phyloP scores from a whole-genome alignment of 768 basidiomycete species.

The Mycena galopus region DNA sequence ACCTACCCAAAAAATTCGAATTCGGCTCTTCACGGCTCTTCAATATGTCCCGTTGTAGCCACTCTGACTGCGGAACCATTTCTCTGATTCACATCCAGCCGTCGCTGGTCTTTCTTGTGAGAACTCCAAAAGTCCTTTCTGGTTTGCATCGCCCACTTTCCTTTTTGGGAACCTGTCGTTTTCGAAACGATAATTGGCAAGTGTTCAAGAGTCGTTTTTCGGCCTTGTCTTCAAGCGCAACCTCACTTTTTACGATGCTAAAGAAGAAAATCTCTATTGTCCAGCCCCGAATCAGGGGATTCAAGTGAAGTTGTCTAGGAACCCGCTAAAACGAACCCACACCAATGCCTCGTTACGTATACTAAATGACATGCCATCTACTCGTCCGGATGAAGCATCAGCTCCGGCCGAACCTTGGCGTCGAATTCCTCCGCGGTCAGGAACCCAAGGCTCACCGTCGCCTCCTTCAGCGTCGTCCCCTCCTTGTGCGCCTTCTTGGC shows the following conservation, averaged over 20 bases:
- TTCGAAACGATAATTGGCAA: background rate
- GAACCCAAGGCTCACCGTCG: slow-evolving; percentile 89
- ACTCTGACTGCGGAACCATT: background rate
- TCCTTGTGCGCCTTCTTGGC: slow-evolving; percentile 99
- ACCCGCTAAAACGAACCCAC: background rate
- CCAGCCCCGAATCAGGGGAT: slow-evolving; percentile 29
- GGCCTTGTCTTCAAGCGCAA: background rate
- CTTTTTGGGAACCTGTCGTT: background rate
- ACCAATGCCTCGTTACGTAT: background rate
- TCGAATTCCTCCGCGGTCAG: slow-evolving; percentile 94
- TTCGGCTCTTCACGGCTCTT: no score
- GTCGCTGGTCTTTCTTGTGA: no score
- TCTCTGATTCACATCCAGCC: background rate
- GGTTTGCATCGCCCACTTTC: background rate
- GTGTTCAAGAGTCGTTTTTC: background rate
- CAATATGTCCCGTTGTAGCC: no score
- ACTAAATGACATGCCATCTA: slow-evolving; percentile 15
- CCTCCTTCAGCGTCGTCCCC: slow-evolving; percentile 95
- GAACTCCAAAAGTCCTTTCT: background rate
- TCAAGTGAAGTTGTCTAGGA: slow-evolving; percentile 11
- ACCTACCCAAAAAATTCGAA: no score
- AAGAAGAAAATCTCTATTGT: no score
- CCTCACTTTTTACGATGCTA: slow-evolving; percentile 40
- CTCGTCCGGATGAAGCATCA: slow-evolving; percentile 83
- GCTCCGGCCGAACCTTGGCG: slow-evolving; percentile 89